Percentiles rank a stretch among this genome's conserved stretches.
Evolutionary conservation across 2,329 filamentous ascomycete genomes (phyloP).

Genomic region (Ilyonectria mors-panacis): DNA sequence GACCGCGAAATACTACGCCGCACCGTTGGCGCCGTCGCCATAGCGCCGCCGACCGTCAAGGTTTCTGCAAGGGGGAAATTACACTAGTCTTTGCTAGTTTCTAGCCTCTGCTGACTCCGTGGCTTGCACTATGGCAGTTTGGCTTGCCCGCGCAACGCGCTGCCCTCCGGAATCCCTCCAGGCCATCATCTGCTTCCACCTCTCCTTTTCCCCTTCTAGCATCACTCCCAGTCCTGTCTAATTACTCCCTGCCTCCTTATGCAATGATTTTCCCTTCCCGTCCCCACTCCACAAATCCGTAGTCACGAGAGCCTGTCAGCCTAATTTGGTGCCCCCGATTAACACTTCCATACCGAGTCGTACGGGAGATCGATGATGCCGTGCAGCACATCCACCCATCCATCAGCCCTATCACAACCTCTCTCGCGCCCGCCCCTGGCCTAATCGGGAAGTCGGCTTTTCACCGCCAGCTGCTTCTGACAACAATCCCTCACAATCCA

Average conservation of each 20-base stretch:
- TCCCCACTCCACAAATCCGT: not conserved
- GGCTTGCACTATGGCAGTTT: no score
- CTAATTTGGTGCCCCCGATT: not conserved
- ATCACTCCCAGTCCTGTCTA: not conserved
- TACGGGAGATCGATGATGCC: not conserved
- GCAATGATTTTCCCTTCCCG: not conserved
- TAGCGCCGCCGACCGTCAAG: constrained; percentile 42
- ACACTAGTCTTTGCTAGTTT: constrained; percentile 7
- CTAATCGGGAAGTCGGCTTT: constrained; percentile 12
- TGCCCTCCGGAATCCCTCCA: constrained; percentile 1
- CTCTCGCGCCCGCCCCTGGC: constrained; percentile 17
- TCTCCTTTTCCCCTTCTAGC: not conserved
- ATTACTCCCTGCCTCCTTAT: not conserved
- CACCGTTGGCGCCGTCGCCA: constrained; percentile 47
- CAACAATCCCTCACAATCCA: not conserved
- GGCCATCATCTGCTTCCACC: not conserved
- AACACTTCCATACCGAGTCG: no score
- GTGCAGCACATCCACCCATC: constrained; percentile 35
- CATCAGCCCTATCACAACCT: constrained; percentile 41
- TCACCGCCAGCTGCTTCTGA: not conserved
- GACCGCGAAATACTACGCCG: constrained; percentile 40
- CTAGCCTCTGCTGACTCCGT: not conserved
- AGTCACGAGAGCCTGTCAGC: not conserved
- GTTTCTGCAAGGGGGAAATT: constrained; percentile 50
- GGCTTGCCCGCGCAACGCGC: not conserved